Percentiles rank a stretch among this genome's conserved stretches.
phyloP scores from a whole-genome alignment of 495 filamentous ascomycete species.

The Penicillium pancosmium region DNA sequence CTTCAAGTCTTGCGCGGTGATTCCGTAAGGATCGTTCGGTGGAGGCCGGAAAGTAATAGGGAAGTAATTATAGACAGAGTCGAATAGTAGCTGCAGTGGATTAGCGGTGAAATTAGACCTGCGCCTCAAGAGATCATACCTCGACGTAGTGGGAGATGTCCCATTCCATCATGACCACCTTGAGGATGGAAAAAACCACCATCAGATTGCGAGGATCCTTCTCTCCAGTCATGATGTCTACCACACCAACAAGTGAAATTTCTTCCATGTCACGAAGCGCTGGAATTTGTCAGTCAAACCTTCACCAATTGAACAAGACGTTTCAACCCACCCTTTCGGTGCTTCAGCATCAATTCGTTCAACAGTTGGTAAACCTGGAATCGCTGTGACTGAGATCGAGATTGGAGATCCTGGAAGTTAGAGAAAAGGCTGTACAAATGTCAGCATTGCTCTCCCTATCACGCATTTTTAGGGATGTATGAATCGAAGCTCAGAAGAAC shows the following conservation, averaged over 20 bases:
- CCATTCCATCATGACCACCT: conserved; percentile 75
- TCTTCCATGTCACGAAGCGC: conserved; percentile 58
- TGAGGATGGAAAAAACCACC: conserved; percentile 74
- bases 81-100: conserved; percentile 59
- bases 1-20: conserved; percentile 75
- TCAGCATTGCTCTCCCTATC: conserved; percentile 15
- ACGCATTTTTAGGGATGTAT: background rate
- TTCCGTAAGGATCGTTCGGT: conserved; percentile 74
- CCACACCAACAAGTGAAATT: conserved; percentile 63
- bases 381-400: conserved; percentile 62
- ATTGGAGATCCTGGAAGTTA: conserved; percentile 61
- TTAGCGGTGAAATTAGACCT: conserved; percentile 26
- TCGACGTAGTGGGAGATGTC: conserved; percentile 55
- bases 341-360: conserved; percentile 65
- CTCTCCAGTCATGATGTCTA: conserved; percentile 71
- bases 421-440: conserved; percentile 42
- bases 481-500: conserved; percentile 16
- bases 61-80: conserved; percentile 78
- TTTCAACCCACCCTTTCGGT: conserved; percentile 57
- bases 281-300: conserved; percentile 25
- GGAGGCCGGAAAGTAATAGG: conserved; percentile 77
- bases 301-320: background rate
- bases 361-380: conserved; percentile 67
- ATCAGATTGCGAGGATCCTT: conserved; percentile 80
- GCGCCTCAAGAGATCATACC: conserved; percentile 34